Percentiles rank a stretch among this genome's conserved stretches.
These are phyloP conservation scores for Solanum hybrid DNA, from an alignment of 305 asterid species.

Conservation along the genomic window DNA sequence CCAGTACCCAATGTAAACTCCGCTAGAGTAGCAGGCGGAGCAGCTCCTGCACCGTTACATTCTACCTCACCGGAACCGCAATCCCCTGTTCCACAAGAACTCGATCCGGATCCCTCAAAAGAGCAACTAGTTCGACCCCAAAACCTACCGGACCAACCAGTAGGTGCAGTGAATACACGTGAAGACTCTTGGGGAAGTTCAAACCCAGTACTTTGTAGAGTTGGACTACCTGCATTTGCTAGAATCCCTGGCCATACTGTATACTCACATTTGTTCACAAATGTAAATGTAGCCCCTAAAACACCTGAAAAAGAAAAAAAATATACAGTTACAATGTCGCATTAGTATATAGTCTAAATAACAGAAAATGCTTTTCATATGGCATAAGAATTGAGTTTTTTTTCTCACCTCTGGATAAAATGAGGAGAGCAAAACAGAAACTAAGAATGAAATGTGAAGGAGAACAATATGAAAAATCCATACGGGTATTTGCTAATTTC, in stretches of 20 bases:
- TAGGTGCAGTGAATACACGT: conserved; percentile 57
- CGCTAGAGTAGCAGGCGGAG: conserved; percentile 88
- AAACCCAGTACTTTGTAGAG: conserved; percentile 71
- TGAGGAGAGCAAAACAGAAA: conserved; percentile 27
- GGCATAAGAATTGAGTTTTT: not conserved
- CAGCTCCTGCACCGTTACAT: conserved; percentile 81
- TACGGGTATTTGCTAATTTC: conserved; percentile 6
- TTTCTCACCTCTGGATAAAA: conserved; percentile 38
- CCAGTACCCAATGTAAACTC: conserved; percentile 75
- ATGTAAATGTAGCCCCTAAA: conserved; percentile 70
- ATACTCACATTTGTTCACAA: conserved; percentile 69
- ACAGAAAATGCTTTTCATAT: not conserved
- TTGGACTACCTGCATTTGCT: conserved; percentile 79
- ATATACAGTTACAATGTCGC: not conserved
- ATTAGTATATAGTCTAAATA: not conserved
- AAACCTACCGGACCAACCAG: conserved; percentile 94
- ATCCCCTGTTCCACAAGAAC: conserved; percentile 67
- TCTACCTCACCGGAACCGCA: conserved; percentile 74
- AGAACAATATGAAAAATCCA: conserved; percentile 37
- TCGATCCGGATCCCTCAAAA: conserved; percentile 45
- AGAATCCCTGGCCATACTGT: conserved; percentile 95
- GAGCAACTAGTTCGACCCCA: conserved; percentile 85
- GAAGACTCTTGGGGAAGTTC: conserved; percentile 61
- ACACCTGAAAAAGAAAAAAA: conserved; percentile 27
- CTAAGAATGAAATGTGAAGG: conserved; percentile 15